Base-by-base conservation (phyloP, 2,329 filamentous ascomycete genomes). In the Colletotrichum lindemuthianum region DNA sequence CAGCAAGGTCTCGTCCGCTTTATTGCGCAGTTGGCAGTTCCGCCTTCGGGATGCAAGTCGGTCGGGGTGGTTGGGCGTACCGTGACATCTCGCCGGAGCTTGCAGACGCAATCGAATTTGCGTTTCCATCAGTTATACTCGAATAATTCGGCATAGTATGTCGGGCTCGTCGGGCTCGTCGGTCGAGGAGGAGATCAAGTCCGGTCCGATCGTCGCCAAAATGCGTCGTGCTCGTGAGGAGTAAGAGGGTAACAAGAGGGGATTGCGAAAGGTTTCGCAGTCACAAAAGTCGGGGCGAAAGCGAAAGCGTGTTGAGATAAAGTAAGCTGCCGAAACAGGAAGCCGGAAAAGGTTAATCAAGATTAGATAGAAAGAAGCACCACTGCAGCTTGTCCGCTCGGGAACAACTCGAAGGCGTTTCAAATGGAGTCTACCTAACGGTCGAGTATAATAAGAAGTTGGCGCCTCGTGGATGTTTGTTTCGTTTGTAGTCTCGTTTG, bases 71-170 rank as follows among this genome's bases (percentile, higher is more conserved):
- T 52, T 50, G 48, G 49, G 37, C 63, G 44, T 59, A 69, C 68
- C 68, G 63, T 48, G 48, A 53, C 64, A 66, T 68, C 34, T 68
- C 65, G 54, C 59, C 68, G 55, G 58, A 56, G 57, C 53, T 67
- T 65, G 51, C 61, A 58, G 65, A 67, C 51, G 59, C 60, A 60
- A 65, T 66, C 34, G 68, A 60, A 52, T 45, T 63, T 57, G 76
- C 74, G 72, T 74, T 79, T 73, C 77, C 82, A 82, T 84, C 76
- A 74, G 81, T 73, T 66, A 87, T 82, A 59, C 81, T 82, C 58
- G 80, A 82, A 73, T 87, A 86, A 69, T 81, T 82, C 73, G 82
- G 81, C 85, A 87, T 87, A 65, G 47, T 65, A 65, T 43, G 52
- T 9, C 36, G 47, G 10, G 45, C 32, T 56, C 24, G 44, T 49